Evolutionary conservation across 2,329 filamentous ascomycete genomes (phyloP).

Genomic region (Stachybotrys elegans): DNA sequence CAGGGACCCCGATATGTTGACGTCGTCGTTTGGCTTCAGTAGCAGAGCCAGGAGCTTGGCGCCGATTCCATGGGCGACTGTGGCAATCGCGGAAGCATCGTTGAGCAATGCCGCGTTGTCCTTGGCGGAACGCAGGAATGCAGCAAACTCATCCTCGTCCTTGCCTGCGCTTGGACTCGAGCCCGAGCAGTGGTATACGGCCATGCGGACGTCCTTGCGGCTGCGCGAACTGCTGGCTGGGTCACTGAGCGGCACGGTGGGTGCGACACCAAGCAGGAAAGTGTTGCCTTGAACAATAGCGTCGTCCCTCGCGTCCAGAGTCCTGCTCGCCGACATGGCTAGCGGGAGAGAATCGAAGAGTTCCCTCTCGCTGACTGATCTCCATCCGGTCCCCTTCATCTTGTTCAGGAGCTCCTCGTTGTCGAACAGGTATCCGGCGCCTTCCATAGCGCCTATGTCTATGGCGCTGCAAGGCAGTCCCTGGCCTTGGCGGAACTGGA

Average conservation of each 20-base stretch:
- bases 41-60: conserved; percentile 11
- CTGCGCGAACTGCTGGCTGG: conserved; percentile 11
- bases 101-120: background rate
- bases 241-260: conserved; percentile 8
- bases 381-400: conserved; percentile 7
- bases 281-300: conserved; percentile 1
- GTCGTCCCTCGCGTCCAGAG: background rate
- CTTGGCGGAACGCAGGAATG: background rate
- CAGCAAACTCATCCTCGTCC: background rate
- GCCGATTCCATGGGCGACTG: conserved; percentile 11
- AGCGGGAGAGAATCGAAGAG: conserved; percentile 7
- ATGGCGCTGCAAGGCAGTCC: conserved; percentile 32
- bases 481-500: conserved; percentile 24
- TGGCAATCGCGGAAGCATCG: background rate
- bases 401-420: conserved; percentile 8
- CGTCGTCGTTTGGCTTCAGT: conserved; percentile 9
- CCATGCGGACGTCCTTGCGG: conserved; percentile 17
- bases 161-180: background rate
- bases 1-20: conserved; percentile 3
- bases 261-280: conserved; percentile 12
- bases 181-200: conserved; percentile 9
- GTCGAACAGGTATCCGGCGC: conserved; percentile 28
- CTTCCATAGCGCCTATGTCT: conserved; percentile 30
- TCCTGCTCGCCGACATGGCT: background rate
- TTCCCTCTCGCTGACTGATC: conserved; percentile 9